Percentiles rank a stretch among this genome's conserved stretches.
phyloP scores from a whole-genome alignment of 805 yeast genomes.

The Candida jianshihensis region DNA sequence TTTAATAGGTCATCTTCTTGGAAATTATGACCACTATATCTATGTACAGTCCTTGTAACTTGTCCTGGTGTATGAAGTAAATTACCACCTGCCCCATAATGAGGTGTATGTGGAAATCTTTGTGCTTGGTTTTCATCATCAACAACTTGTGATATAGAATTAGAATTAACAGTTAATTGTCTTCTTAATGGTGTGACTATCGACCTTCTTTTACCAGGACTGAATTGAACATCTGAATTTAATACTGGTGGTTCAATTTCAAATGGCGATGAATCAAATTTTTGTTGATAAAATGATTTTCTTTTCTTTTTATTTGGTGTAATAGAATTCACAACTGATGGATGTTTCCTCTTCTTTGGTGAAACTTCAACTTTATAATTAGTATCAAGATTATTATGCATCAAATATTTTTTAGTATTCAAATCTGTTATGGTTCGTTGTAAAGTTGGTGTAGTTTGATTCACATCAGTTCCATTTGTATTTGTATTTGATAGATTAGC shows the following conservation, averaged over 20 bases:
- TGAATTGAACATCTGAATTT: constrained; percentile 20
- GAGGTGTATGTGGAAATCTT: constrained; percentile 42
- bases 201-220: constrained; percentile 11
- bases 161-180: background rate
- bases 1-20: too few species aligned
- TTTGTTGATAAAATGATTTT: constrained; percentile 20
- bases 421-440: constrained; percentile 8
- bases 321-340: constrained; percentile 13
- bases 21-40: constrained; percentile 11
- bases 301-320: constrained; percentile 20
- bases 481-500: constrained; percentile 20
- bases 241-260: constrained; percentile 22
- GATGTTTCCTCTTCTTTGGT: constrained; percentile 14
- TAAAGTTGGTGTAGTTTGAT: constrained; percentile 21
- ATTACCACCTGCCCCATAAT: constrained; percentile 33
- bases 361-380: constrained; percentile 19
- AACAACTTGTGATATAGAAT: background rate
- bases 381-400: constrained; percentile 18
- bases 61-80: constrained; percentile 24
- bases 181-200: constrained; percentile 11
- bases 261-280: constrained; percentile 23
- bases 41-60: constrained; percentile 10
- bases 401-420: constrained; percentile 14
- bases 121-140: constrained; percentile 19
- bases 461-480: constrained; percentile 21